Percentiles rank a stretch among this genome's conserved stretches.
These are phyloP conservation scores for Pilatotrama ljubarskyi DNA, from an alignment of 768 basidiomycete genomes.

Conservation along the genomic window DNA sequence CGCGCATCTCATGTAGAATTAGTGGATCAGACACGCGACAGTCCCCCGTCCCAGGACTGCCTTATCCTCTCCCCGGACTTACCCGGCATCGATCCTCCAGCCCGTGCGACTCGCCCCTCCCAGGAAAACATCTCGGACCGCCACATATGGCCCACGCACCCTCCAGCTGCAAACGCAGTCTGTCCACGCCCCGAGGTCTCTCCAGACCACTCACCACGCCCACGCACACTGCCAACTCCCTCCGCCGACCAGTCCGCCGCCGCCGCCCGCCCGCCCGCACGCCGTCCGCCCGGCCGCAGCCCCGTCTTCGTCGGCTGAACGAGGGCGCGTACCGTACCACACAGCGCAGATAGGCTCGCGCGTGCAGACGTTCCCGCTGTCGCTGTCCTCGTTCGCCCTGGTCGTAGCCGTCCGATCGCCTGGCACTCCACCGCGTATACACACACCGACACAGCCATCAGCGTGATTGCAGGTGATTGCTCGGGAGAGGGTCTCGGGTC, in stretches of 20 bases:
- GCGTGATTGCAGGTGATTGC: too few relatives aligned
- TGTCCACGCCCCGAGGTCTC: not conserved
- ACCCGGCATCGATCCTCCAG: slow-evolving; percentile 12
- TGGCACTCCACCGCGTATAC: not conserved
- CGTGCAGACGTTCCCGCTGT: not conserved
- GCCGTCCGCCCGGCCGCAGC: not conserved
- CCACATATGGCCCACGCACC: slow-evolving; percentile 1
- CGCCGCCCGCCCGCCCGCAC: not conserved
- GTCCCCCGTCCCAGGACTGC: slow-evolving; percentile 26
- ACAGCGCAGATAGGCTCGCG: slow-evolving; percentile 8
- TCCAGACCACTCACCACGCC: not conserved
- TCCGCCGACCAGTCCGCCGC: not conserved
- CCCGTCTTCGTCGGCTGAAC: not conserved
- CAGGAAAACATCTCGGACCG: not conserved
- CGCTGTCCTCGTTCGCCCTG: not conserved
- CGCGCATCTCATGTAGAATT: slow-evolving; percentile 3
- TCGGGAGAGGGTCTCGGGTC: too few relatives aligned
- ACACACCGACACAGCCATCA: slow-evolving; percentile 10
- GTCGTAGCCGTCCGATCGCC: not conserved
- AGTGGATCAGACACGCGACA: slow-evolving; percentile 26
- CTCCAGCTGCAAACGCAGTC: not conserved
- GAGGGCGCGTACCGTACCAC: not conserved
- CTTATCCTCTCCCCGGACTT: slow-evolving; percentile 14
- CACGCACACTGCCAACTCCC: too few relatives aligned
- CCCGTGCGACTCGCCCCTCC: not conserved